Percentiles rank a stretch among this genome's conserved stretches.
Conservation (phyloP, 2,329 filamentous ascomycete species). For the Colletotrichum sp. region DNA sequence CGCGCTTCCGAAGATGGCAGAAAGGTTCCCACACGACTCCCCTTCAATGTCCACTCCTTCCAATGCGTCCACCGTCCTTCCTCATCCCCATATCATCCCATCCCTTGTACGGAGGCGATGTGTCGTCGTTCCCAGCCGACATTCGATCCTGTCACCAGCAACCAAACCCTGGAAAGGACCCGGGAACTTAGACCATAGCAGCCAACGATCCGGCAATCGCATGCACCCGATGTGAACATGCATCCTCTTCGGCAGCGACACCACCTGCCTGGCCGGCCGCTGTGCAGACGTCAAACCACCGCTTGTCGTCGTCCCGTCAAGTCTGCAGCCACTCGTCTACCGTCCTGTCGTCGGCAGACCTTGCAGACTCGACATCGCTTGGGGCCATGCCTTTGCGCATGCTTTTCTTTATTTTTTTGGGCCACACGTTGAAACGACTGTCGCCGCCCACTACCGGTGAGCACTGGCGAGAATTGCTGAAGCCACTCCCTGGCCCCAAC, state of each 20-base stretch:
- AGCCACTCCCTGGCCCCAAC: neutral
- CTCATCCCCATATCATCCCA: neutral
- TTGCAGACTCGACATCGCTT: neutral
- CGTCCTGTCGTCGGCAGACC: neutral
- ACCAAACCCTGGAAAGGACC: neutral
- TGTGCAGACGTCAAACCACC: neutral
- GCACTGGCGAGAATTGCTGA: neutral
- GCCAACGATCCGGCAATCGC: conserved; percentile 9
- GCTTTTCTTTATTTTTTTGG: neutral
- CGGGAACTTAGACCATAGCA: neutral
- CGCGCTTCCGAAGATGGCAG: neutral
- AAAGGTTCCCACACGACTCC: neutral
- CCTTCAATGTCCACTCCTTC: neutral
- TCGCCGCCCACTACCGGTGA: neutral
- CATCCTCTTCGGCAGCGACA: neutral
- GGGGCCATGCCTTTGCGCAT: neutral
- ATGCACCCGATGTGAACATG: conserved; percentile 3
- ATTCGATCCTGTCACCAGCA: neutral
- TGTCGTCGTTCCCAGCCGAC: neutral
- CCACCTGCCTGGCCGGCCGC: neutral
- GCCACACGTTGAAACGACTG: neutral
- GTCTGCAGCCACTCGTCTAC: neutral
- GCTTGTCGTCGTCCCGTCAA: neutral
- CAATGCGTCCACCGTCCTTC: neutral
- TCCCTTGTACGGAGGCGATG: neutral